phyloP scores from a whole-genome alignment of 495 filamentous ascomycete genomes.

The Hypoxylon fuscum region DNA sequence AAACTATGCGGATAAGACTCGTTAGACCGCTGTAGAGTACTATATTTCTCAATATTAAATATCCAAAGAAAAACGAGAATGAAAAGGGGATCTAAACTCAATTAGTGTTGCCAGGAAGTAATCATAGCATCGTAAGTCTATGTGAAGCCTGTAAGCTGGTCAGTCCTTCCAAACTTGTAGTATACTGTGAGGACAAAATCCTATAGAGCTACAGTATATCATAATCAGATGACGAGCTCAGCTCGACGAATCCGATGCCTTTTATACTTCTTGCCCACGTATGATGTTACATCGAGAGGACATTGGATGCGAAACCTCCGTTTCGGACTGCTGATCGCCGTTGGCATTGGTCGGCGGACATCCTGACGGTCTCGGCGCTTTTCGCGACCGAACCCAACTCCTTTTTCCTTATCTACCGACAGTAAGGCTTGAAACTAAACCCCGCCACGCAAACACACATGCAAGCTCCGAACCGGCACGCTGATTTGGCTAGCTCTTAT shows the following conservation, averaged over 20 bases:
- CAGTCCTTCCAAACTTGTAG: too few species aligned
- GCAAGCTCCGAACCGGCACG: neutral
- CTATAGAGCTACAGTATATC: neutral
- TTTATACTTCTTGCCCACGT: neutral
- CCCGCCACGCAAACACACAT: neutral
- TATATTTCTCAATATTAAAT: too few species aligned
- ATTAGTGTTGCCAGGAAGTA: too few species aligned
- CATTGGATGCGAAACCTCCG: conserved; percentile 6
- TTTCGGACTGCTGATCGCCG: conserved; percentile 15
- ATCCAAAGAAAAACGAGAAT: too few species aligned
- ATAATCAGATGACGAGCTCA: too few species aligned
- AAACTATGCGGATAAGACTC: too few species aligned
- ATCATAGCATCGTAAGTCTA: too few species aligned
- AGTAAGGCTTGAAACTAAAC: neutral
- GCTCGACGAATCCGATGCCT: neutral
- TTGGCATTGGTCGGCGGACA: conserved; percentile 7
- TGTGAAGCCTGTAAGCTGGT: too few species aligned
- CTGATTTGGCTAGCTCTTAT: neutral
- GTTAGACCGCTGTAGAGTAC: too few species aligned
- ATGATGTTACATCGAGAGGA: neutral
- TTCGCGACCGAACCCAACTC: neutral
- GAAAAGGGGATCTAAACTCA: too few species aligned
- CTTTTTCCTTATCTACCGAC: neutral
- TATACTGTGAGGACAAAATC: too few species aligned
- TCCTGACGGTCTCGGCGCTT: conserved; percentile 5